A percentile compares a stretch with the other conserved stretches of the same genome.
These are phyloP conservation scores for Plasmodium chabaudi DNA, from an alignment of 169 alveolate species.

Conservation along the genomic window DNA sequence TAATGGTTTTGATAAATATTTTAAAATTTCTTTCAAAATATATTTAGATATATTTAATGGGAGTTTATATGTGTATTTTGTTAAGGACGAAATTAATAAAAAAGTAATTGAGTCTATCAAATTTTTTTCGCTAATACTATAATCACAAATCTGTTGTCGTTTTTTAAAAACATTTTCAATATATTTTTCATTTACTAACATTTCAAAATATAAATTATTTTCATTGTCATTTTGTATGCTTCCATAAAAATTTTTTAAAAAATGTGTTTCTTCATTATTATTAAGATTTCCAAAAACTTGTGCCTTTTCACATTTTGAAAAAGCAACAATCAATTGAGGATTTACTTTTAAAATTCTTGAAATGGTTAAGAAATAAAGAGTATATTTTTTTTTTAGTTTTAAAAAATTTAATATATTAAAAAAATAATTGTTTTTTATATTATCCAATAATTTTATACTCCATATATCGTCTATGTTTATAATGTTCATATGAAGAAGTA, in stretches of 20 bases:
- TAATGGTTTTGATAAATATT: constrained; percentile 39
- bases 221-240: too few species aligned
- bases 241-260: too few species aligned
- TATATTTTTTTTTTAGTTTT: constrained; percentile 11
- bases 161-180: too few species aligned
- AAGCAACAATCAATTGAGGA: not conserved
- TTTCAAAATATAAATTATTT: too few species aligned
- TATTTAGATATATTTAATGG: constrained; percentile 35
- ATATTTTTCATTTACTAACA: too few species aligned
- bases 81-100: not conserved
- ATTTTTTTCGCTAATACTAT: constrained; percentile 9
- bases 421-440: constrained; percentile 18
- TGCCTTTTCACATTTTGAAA: too few species aligned
- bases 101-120: constrained; percentile 17
- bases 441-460: constrained; percentile 14
- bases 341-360: constrained; percentile 37
- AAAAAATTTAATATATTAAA: constrained; percentile 44
- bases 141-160: not conserved
- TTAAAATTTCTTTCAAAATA: constrained; percentile 42
- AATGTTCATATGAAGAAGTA: constrained; percentile 43
- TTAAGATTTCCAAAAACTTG: too few species aligned
- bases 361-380: constrained; percentile 36
- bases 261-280: too few species aligned
- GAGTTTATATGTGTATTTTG: constrained; percentile 7
- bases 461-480: constrained; percentile 33